These are phyloP conservation scores for Calonectria multiphialidica DNA, from an alignment of 2,329 filamentous ascomycete species.

Conservation along the genomic window DNA sequence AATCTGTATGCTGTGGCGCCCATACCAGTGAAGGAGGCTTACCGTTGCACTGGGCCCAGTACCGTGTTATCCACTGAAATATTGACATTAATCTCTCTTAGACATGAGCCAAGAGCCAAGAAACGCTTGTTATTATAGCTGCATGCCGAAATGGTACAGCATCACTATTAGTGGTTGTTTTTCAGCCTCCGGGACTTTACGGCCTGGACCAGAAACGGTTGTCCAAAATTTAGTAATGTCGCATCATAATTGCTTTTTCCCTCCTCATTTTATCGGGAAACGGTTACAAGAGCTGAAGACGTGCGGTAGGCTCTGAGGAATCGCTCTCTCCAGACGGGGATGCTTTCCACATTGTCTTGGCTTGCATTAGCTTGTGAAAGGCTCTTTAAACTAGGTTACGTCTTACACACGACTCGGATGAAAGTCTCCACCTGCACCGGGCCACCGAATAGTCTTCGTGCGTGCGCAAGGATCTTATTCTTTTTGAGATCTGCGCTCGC, in stretches of 20 bases:
- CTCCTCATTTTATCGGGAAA: background rate
- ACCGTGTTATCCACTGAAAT: background rate
- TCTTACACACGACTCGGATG: background rate
- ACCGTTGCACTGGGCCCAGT: background rate
- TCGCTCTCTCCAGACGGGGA: background rate
- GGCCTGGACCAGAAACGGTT: background rate
- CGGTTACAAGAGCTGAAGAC: background rate
- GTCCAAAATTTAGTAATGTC: background rate
- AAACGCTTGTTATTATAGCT: constrained; percentile 1
- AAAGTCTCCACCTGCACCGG: background rate
- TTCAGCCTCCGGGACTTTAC: constrained; percentile 9
- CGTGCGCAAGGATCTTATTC: background rate
- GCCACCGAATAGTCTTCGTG: background rate
- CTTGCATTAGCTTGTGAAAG: constrained; percentile 14
- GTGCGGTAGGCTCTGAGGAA: background rate
- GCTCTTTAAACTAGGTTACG: background rate
- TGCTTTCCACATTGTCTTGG: constrained; percentile 14
- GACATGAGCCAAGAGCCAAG: constrained; percentile 5
- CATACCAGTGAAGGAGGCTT: background rate
- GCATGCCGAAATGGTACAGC: background rate
- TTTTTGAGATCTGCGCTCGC: background rate
- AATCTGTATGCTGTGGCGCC: background rate
- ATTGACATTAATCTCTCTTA: background rate
- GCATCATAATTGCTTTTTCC: constrained; percentile 10
- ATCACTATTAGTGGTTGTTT: background rate